These are phyloP conservation scores for Pyrenophora teres DNA, from an alignment of 2,329 filamentous ascomycete species.

Conservation along the genomic window DNA sequence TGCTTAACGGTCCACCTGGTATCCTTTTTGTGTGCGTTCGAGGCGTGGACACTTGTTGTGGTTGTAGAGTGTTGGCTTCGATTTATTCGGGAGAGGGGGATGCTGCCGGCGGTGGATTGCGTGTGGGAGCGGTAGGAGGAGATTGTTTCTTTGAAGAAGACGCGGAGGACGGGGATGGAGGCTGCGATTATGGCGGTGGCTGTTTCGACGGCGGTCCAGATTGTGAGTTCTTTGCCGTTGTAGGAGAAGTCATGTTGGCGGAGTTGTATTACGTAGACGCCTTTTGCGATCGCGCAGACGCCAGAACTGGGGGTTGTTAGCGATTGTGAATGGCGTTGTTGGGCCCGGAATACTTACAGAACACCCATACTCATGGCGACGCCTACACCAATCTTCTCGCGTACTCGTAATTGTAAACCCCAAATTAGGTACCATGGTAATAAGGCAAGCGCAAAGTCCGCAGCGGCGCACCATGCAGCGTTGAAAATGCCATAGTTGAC, in stretches of 20 bases:
- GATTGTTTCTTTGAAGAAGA: slow-evolving; percentile 38
- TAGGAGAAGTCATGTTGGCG: slow-evolving; percentile 33
- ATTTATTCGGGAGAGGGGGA: slow-evolving; percentile 5
- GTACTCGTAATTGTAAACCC: slow-evolving; percentile 24
- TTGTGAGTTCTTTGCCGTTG: slow-evolving; percentile 36
- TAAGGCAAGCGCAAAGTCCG: slow-evolving; percentile 34
- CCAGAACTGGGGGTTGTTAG: slow-evolving; percentile 24
- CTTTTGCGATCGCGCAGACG: slow-evolving; percentile 34
- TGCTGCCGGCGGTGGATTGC: background rate
- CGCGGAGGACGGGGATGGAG: slow-evolving; percentile 38
- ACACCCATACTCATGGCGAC: slow-evolving; percentile 41
- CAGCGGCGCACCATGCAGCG: slow-evolving; percentile 28
- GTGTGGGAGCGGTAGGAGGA: slow-evolving; percentile 5
- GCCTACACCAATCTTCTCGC: slow-evolving; percentile 36
- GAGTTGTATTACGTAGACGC: slow-evolving; percentile 32
- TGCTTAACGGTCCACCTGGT: slow-evolving; percentile 1
- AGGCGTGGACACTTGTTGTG: slow-evolving; percentile 5
- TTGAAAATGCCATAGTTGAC: slow-evolving; percentile 38
- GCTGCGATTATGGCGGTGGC: slow-evolving; percentile 37
- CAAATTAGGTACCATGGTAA: slow-evolving; percentile 37
- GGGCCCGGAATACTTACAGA: slow-evolving; percentile 16
- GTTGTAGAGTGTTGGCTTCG: slow-evolving; percentile 3
- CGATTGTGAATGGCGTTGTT: background rate
- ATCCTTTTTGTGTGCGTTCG: background rate
- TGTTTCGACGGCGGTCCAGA: slow-evolving; percentile 39